Percentiles rank a stretch among this genome's conserved stretches.
Conservation (phyloP, 305 asterid genomes). For the Euphrasia arctica region DNA sequence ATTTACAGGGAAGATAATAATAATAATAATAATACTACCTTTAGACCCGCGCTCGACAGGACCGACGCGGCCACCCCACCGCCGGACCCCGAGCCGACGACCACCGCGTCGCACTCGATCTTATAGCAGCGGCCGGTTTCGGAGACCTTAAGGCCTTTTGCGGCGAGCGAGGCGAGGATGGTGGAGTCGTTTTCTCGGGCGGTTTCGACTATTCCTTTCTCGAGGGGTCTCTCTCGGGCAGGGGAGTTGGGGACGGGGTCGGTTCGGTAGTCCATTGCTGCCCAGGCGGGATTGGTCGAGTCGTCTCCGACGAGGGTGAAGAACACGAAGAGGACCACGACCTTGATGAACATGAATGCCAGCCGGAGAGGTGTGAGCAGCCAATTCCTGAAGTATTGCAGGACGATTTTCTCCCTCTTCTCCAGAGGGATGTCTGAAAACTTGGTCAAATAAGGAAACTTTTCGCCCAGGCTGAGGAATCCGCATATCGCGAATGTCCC, state of each 20-base stretch:
- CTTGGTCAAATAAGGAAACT: slow-evolving; percentile 60
- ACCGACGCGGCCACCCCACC: slow-evolving; percentile 5
- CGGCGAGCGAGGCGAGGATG: slow-evolving; percentile 34
- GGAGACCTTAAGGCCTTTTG: slow-evolving; percentile 21
- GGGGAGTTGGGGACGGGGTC: slow-evolving; percentile 30
- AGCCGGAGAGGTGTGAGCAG: slow-evolving; percentile 65
- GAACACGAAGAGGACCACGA: slow-evolving; percentile 56
- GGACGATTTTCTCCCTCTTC: slow-evolving; percentile 61
- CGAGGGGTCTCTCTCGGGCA: slow-evolving; percentile 49
- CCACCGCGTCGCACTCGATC: too few species aligned
- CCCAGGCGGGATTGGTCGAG: slow-evolving; percentile 61
- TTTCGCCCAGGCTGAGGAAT: slow-evolving; percentile 31
- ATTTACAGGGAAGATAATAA: too few species aligned
- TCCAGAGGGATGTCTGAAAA: slow-evolving; percentile 52
- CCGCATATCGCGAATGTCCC: slow-evolving; percentile 75
- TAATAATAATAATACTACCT: too few species aligned
- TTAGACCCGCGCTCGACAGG: slow-evolving; percentile 60
- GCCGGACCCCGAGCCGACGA: too few species aligned
- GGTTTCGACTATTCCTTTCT: slow-evolving; percentile 68
- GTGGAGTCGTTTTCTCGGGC: slow-evolving; percentile 41
- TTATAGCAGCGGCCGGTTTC: too few species aligned
- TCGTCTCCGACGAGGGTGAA: slow-evolving; percentile 68
- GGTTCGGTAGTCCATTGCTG: slow-evolving; percentile 66
- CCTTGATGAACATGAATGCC: slow-evolving; percentile 61
- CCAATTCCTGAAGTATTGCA: slow-evolving; percentile 52